These are phyloP conservation scores for Phaffia rhodozyma DNA, from an alignment of 1,284 basidiomycete species.

Conservation along the genomic window DNA sequence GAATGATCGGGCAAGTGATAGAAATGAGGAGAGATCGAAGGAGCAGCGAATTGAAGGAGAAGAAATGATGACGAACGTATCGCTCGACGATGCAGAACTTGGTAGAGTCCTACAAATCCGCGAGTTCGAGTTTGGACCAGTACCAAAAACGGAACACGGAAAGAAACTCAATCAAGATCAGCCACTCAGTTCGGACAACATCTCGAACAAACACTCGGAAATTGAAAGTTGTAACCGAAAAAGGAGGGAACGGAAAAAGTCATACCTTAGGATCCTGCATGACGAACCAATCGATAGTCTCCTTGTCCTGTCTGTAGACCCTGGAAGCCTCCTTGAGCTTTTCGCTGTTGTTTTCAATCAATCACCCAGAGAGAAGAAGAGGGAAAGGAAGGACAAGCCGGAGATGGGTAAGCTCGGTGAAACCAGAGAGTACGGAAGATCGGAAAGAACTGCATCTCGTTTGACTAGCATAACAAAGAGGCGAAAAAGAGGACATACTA, in stretches of 20 bases:
- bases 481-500: constrained; percentile 22
- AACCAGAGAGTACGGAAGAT: background rate
- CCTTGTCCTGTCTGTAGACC: constrained; percentile 34
- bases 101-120: constrained; percentile 25
- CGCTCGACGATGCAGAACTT: constrained; percentile 37
- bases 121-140: too few species aligned
- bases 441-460: background rate
- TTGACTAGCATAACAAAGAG: background rate
- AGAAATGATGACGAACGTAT: constrained; percentile 24
- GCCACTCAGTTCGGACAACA: too few species aligned
- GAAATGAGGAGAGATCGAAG: background rate
- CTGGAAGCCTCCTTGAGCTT: constrained; percentile 34
- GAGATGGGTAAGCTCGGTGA: constrained; percentile 21
- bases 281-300: constrained; percentile 31
- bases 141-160: too few species aligned
- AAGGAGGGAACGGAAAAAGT: background rate
- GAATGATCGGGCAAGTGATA: background rate
- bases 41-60: background rate
- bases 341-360: constrained; percentile 4
- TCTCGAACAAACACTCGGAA: too few species aligned
- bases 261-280: constrained; percentile 33
- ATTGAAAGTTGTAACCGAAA: too few species aligned
- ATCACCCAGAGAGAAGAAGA: background rate
- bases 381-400: background rate
- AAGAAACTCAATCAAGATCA: too few species aligned